These are phyloP conservation scores for Dalbergia oliveri DNA, from an alignment of 306 rosid species.

Conservation along the genomic window DNA sequence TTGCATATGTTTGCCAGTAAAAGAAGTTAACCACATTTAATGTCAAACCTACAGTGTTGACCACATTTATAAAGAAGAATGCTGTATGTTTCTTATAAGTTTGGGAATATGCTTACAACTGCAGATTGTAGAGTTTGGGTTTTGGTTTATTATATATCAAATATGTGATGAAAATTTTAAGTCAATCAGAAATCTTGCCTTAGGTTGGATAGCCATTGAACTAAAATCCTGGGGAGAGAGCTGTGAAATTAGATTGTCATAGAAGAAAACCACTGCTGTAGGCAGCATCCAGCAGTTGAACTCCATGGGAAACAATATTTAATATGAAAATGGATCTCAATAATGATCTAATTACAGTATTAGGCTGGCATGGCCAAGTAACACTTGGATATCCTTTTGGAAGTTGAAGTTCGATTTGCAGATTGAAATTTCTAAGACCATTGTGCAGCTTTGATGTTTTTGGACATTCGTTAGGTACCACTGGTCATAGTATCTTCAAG, in stretches of 20 bases:
- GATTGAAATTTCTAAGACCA: constrained; percentile 13
- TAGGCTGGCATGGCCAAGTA: constrained; percentile 20
- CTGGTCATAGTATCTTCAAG: no score
- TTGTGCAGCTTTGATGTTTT: constrained; percentile 12
- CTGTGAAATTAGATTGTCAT: background rate
- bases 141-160: background rate
- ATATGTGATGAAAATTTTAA: no score
- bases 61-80: background rate
- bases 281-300: background rate
- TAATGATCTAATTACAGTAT: background rate
- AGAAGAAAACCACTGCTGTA: background rate
- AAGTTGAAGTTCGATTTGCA: background rate
- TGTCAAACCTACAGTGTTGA: constrained; percentile 19
- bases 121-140: background rate
- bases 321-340: no score
- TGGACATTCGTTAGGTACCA: background rate
- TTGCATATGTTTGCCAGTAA: constrained; percentile 20
- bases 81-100: background rate
- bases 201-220: background rate
- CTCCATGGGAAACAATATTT: background rate
- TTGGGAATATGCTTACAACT: background rate
- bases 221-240: background rate
- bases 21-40: constrained; percentile 3
- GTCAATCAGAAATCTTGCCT: background rate
- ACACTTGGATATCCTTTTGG: constrained; percentile 16